Base-by-base conservation (phyloP, 163 green algal species). In the Coccomyxa subellipsoidea region DNA sequence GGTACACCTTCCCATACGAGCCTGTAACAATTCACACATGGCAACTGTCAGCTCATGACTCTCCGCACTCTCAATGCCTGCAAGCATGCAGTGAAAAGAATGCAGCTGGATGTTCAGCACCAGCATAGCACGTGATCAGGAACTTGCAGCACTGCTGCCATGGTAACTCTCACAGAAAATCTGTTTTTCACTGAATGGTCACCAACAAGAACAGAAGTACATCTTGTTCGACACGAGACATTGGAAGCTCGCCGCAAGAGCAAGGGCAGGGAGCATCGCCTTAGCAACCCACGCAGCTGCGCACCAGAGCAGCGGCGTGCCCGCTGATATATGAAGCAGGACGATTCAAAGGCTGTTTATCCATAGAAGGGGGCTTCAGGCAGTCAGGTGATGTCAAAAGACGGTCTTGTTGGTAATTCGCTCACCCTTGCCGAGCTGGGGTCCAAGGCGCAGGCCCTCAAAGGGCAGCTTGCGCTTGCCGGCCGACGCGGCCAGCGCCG, bases 1-100 rank as follows among this genome's bases (percentile, higher is more conserved):
- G 78, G 78, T 92, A 94, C 40, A 94, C 91, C 32, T 82, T 73
- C 0, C 91, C 91, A 79, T 88, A 92, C n/a, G 76, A 80, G 23
- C 76, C 76, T 73, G 66, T 23, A 73, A 23, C 66, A 73, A 36
- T 18, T 18, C 12, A 18, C 12, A 18, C 18, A 12, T 29, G 12
- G 12, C 47, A 66, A 18, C 47, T 66, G 47, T 66, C 47, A 66
- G 18, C 47, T 66, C 12, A 12, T 29, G 12, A 66, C 66, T 34
- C n/a, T 73, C 47, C 47, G 47, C 15, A 7, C 47, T n/a, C 4
- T 59, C 47, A 59, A 59, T 59, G 47, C 47, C 47, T 73, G 27
- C 66, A 36, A 15, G 47, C 18, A 66, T 66, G 47, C 12, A 29
- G 47, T 66, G 47, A 66, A 12, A 66, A 18, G 12, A 66, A 18